Evolutionary conservation across 2,329 filamentous ascomycete species (phyloP), one percentile per base, ranked within the genome.

Genomic region (Cercospora beticola): DNA sequence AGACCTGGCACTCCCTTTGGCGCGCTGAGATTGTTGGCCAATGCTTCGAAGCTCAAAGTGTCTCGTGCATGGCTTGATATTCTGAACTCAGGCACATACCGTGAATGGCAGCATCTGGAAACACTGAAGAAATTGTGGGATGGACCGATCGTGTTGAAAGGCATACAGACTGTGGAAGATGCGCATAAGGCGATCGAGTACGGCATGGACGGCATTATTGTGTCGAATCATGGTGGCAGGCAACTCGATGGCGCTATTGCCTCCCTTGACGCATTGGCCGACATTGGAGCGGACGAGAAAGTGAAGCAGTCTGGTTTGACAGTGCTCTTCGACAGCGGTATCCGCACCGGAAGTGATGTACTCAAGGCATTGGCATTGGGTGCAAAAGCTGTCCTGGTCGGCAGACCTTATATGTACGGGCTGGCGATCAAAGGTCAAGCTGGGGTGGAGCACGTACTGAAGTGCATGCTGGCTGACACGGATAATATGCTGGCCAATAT

Each of bases 131-230:
- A 86, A 72, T 77, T 89, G 67, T 92, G 89, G 88, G 83, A 88
- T 68, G 88, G 88, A 0, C 87, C 88, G 0, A 86, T 92, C 63
- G 84, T 87, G 69, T 81, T 88, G 40, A 90, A 90, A 77, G 88
- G 88, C 0, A 87, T 84, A 64, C 84, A 86, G 74, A 83, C 81
- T 49, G 79, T 84, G 2, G 83, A 80, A 0, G 85, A 87, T 73
- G 85, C 84, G 9, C 78, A 76, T 62, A 79, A 80, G 67, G 81
- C 82, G 0, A 77, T 82, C 4, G 79, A 85, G 18, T 76, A 78
- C 36, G 84, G 83, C 9, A 82, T 83, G 58, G 79, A 84, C 58
- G 85, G 84, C 0, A 84, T 86, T 62, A 81, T 86, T 9, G 83
- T 86, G n/a, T 83, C 81, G 6, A 87, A 86, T 67, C 85, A 86